Conservation (phyloP, 1,284 basidiomycete genomes). For the Cutaneotrichosporon daszewskae region DNA sequence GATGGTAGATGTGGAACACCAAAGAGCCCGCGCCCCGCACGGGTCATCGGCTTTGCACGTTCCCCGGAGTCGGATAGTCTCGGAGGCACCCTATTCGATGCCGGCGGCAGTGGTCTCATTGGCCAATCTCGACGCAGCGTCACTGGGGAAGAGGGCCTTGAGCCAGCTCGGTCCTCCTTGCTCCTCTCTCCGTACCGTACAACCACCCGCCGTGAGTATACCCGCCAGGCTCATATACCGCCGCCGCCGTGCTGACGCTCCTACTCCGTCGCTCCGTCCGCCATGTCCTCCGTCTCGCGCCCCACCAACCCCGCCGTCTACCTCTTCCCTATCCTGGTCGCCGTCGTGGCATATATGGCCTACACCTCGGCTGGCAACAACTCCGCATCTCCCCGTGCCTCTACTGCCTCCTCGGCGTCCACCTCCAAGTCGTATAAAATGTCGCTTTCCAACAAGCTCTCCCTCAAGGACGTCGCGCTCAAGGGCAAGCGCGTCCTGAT, state of each 20-base stretch:
- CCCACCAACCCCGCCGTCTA: slow-evolving; percentile 5
- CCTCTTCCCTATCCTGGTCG: slow-evolving; percentile 5
- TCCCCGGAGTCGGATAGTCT: no score
- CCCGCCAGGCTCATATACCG: no score
- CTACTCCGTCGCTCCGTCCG: background rate
- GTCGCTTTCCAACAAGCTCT: slow-evolving; percentile 92
- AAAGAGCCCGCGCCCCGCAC: no score
- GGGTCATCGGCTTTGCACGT: no score
- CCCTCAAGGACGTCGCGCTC: slow-evolving; percentile 87
- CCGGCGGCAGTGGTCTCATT: slow-evolving; percentile 2
- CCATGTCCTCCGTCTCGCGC: background rate
- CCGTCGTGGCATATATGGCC: slow-evolving; percentile 5
- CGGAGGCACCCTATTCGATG: no score
- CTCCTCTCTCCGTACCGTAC: no score
- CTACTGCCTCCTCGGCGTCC: background rate
- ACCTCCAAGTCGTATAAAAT: slow-evolving; percentile 53
- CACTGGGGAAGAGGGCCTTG: no score
- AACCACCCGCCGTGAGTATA: no score
- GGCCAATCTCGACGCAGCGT: no score
- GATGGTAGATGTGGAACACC: no score
- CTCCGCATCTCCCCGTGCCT: background rate
- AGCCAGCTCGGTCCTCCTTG: no score
- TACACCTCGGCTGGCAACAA: background rate
- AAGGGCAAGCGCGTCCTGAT: slow-evolving; percentile 80
- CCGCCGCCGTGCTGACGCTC: background rate